phyloP scores from a whole-genome alignment of 805 yeast species.

The Saccharomycopsis synnaedendra region DNA sequence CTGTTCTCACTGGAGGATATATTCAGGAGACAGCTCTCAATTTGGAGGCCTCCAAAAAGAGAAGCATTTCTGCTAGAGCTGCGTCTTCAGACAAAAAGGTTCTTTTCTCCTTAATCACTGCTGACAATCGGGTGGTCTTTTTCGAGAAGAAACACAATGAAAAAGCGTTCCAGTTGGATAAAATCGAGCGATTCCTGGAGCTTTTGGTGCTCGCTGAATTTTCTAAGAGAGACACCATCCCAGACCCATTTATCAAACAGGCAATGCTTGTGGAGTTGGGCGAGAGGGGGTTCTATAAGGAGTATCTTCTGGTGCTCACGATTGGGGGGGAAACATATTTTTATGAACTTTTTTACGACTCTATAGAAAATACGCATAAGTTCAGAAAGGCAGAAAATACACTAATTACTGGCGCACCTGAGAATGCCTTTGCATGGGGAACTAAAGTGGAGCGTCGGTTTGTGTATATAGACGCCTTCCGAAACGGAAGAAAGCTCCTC shows the following conservation, averaged over 20 bases:
- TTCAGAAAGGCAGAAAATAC: conserved; percentile 30
- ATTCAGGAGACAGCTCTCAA: conserved; percentile 6
- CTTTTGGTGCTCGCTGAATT: conserved; percentile 13
- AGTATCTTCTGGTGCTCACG: conserved; percentile 59
- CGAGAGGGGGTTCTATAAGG: conserved; percentile 39
- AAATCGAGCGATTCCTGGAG: conserved; percentile 27
- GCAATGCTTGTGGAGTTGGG: conserved; percentile 56
- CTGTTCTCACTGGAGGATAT: conserved; percentile 12
- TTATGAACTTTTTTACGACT: conserved; percentile 44
- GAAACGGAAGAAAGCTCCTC: conserved; percentile 44
- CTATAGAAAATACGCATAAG: conserved; percentile 30
- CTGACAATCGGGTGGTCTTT: conserved; percentile 61
- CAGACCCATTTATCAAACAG: conserved; percentile 41
- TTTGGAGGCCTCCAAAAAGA: conserved; percentile 1
- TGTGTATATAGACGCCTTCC: conserved; percentile 42
- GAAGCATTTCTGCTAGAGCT: conserved; percentile 3
- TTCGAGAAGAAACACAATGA: conserved; percentile 42
- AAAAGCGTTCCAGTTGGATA: conserved; percentile 27
- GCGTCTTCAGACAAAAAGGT: background rate
- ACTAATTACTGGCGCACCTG: conserved; percentile 67
- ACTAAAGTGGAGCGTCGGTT: conserved; percentile 59
- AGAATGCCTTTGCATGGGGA: conserved; percentile 60
- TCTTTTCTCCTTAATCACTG: conserved; percentile 29
- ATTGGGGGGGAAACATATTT: conserved; percentile 71
- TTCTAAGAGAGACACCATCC: conserved; percentile 16